Percentiles rank a stretch among this genome's conserved stretches.
phyloP scores from a whole-genome alignment of 1,284 basidiomycete species.

The Entoloma clypeatum region DNA sequence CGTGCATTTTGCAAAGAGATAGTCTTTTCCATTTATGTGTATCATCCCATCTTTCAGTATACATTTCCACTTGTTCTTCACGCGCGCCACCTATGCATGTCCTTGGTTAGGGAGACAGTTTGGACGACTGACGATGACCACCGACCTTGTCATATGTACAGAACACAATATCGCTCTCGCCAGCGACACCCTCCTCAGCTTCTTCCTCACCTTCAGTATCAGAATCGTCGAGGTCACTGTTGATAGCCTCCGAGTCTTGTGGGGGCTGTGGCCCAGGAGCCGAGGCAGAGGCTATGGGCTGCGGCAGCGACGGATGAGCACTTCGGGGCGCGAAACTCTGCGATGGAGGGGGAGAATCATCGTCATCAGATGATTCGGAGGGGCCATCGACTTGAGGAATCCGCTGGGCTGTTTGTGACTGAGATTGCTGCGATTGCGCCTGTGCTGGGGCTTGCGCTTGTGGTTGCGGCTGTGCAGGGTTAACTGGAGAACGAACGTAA shows the following conservation, averaged over 20 bases:
- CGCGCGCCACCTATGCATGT: conserved; percentile 77
- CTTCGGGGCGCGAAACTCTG: conserved; percentile 61
- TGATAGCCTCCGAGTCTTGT: conserved; percentile 80
- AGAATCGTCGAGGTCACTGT: conserved; percentile 94
- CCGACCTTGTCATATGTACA: conserved; percentile 97
- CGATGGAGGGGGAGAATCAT: conserved; percentile 52
- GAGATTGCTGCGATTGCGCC: conserved; percentile 13
- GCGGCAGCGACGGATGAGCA: conserved; percentile 56
- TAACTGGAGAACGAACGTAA: no score
- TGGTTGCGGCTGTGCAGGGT: conserved; percentile 21
- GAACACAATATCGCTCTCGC: conserved; percentile 90
- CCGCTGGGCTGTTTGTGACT: conserved; percentile 32
- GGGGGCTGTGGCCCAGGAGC: conserved; percentile 30
- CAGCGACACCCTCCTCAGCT: conserved; percentile 61
- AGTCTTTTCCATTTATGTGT: conserved; percentile 95
- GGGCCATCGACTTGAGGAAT: conserved; percentile 70
- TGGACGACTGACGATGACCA: neutral
- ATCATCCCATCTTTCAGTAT: conserved; percentile 99
- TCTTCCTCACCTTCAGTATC: conserved; percentile 78
- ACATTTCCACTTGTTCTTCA: conserved; percentile 99
- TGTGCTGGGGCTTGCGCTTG: conserved; percentile 26
- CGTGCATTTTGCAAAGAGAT: conserved; percentile 95
- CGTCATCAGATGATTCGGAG: conserved; percentile 57
- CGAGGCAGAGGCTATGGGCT: conserved; percentile 35
- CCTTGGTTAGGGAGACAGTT: neutral